Base-by-base conservation (phyloP, 2,329 filamentous ascomycete species). In the Fusarium lateritium region DNA sequence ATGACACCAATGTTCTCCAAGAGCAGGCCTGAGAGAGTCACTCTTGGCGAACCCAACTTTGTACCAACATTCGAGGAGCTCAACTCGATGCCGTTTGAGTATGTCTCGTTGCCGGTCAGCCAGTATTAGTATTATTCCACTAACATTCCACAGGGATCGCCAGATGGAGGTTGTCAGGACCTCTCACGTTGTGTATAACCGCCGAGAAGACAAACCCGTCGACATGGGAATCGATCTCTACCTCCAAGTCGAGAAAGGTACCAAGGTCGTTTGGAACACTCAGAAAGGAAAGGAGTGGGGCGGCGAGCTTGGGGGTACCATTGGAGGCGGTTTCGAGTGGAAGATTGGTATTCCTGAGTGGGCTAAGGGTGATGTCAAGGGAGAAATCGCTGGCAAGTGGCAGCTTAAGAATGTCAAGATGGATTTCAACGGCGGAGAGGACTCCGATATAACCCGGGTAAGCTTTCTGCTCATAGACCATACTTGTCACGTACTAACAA, bases 1-100 rank as follows among this genome's bases (percentile, higher is more conserved):
- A 55, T 55, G 33, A 55, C 42, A 24, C 52, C 52, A 11, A 26
- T 55, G n/a, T 55, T 55, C n/a, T 46, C 52, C 52, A 55, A 55
- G 42, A 21, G 40, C n/a, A 43, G 22, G 9, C 28, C 45, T 3
- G 52, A 38, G 7, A 55, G 8, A 13, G 52, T 55, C 6, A 22
- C 19, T 21, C 31, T 55, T 2, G 28, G 42, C 31, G 31, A 55
- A 5, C 26, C 52, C 9, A 26, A 28, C 28, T 55, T 55, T 6
- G 28, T 28, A 3, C 52, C 52, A 1, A 38, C 42, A 7, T 55
- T 55, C 28, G 52, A 55, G 10, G 22, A 46, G 10, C 52, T 55
- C 22, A 55, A 55, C 15, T 34, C 44, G 8, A 24, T 11, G 11
- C 52, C 52, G 13, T 55, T 55, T 26, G 33, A 34, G 52, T 46